Percentiles rank a stretch among this genome's conserved stretches.
These are phyloP conservation scores for Fusarium musae DNA, from an alignment of 2,329 filamentous ascomycete species.

Conservation along the genomic window DNA sequence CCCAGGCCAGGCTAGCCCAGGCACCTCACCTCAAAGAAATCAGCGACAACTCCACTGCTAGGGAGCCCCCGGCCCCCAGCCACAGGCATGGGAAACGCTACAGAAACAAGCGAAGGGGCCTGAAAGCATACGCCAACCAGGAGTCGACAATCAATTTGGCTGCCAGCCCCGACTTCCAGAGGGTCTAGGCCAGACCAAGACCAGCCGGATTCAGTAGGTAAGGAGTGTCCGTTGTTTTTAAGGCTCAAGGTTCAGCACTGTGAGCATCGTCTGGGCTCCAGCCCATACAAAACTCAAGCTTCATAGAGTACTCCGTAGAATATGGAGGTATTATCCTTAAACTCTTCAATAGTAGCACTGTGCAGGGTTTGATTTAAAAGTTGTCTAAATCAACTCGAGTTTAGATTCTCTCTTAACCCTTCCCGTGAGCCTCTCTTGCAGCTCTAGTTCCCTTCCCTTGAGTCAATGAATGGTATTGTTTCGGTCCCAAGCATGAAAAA, in stretches of 20 bases:
- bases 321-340: neutral
- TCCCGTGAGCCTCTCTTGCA: neutral
- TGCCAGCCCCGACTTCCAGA: conserved; percentile 27
- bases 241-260: conserved; percentile 21
- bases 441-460: conserved; percentile 4
- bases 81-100: conserved; percentile 31
- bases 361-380: neutral
- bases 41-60: conserved; percentile 32
- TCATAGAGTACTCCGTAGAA: neutral
- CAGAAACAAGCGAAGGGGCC: conserved; percentile 37
- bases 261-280: neutral
- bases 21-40: conserved; percentile 20
- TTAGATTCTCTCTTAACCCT: conserved; percentile 1
- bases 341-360: neutral
- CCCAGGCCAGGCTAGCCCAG: conserved; percentile 11
- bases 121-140: conserved; percentile 30
- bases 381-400: conserved; percentile 1
- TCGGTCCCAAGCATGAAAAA: conserved; percentile 15
- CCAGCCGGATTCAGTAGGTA: conserved; percentile 38
- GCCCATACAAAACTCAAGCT: neutral
- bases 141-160: conserved; percentile 15
- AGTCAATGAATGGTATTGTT: conserved; percentile 22
- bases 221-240: conserved; percentile 4
- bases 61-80: conserved; percentile 21
- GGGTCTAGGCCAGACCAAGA: conserved; percentile 28